A percentile compares a stretch with the other conserved stretches of the same genome.
These are phyloP conservation scores for Theobroma grandiflorum DNA, from an alignment of 441 rosid species.

Conservation along the genomic window DNA sequence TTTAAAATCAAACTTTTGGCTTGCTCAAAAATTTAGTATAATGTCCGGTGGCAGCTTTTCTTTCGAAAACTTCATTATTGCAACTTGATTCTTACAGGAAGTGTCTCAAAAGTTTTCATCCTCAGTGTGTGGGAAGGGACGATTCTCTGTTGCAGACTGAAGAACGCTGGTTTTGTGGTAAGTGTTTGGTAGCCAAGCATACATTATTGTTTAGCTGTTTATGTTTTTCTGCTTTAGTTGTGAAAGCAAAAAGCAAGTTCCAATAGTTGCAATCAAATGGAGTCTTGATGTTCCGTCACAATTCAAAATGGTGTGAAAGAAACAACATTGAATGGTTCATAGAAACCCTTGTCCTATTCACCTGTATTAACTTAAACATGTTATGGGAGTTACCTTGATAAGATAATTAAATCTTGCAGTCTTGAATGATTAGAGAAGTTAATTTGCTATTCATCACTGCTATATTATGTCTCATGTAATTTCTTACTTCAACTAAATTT, in stretches of 20 bases:
- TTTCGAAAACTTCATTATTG: neutral
- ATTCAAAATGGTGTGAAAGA: neutral
- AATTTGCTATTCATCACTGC: neutral
- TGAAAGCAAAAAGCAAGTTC: neutral
- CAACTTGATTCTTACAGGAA: conserved; percentile 39
- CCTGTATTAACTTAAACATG: neutral
- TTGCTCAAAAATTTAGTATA: neutral
- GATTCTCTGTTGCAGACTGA: conserved; percentile 36
- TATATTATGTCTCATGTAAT: neutral
- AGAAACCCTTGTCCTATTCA: neutral
- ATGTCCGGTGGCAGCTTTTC: neutral
- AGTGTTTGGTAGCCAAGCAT: conserved; percentile 15
- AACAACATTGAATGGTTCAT: neutral
- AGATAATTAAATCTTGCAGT: neutral
- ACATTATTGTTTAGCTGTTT: neutral
- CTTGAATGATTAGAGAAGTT: neutral
- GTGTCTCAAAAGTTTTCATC: conserved; percentile 67
- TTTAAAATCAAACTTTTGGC: neutral
- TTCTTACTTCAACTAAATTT: neutral
- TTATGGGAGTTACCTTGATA: neutral
- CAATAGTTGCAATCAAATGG: neutral
- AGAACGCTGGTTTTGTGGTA: conserved; percentile 59
- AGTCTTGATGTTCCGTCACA: neutral
- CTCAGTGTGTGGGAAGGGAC: conserved; percentile 45
- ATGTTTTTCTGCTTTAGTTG: neutral